phyloP scores from a whole-genome alignment of 1,284 basidiomycete species.

The Heterobasidion annosum region DNA sequence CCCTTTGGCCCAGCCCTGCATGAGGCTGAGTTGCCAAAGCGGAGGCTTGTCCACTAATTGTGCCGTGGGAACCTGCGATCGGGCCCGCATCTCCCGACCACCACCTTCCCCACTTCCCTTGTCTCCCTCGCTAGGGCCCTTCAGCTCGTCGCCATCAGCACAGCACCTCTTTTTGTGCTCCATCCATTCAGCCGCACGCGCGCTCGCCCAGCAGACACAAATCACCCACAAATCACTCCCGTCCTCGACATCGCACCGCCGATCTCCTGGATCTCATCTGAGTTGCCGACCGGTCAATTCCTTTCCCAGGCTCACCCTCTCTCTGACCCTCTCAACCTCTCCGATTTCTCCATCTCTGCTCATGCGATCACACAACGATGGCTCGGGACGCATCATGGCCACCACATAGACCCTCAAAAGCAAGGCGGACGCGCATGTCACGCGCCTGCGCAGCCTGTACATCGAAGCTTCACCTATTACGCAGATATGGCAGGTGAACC shows the following conservation, averaged over 20 bases:
- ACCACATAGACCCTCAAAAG: not conserved
- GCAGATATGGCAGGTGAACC: constrained; percentile 6
- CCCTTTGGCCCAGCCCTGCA: constrained; percentile 13
- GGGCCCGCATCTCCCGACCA: not conserved
- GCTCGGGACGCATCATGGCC: not conserved
- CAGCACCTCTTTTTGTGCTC: not conserved
- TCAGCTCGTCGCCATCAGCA: too few species aligned
- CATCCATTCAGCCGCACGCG: not conserved
- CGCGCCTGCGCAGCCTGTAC: constrained; percentile 10
- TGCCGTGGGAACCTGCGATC: constrained; percentile 2
- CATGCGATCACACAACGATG: not conserved
- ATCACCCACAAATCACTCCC: not conserved
- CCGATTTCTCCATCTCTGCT: not conserved
- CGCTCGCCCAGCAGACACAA: not conserved
- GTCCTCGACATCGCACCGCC: constrained; percentile 2
- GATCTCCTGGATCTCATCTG: constrained; percentile 10
- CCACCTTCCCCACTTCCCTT: not conserved
- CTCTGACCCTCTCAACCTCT: not conserved
- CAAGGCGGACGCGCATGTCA: not conserved
- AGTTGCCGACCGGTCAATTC: not conserved
- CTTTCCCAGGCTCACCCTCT: not conserved
- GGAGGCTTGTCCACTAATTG: constrained; percentile 4
- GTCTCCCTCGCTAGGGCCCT: not conserved
- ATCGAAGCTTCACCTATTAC: constrained; percentile 5
- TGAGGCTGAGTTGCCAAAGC: constrained; percentile 12